phyloP scores from a whole-genome alignment of 1,139 yeast species.

The Candida smagusa region DNA sequence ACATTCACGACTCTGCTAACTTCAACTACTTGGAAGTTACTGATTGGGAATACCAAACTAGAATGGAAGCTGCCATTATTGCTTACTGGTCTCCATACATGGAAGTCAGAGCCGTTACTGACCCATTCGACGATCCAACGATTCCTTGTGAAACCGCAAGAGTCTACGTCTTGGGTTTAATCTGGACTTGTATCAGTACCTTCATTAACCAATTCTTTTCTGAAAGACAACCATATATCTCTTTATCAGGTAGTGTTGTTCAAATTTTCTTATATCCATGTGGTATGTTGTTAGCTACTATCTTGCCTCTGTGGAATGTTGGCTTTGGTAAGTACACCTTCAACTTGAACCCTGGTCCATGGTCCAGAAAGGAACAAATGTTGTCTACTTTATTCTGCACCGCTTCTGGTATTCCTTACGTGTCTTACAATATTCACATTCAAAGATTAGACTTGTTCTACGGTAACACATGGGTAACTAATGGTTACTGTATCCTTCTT shows the following conservation, averaged over 20 bases:
- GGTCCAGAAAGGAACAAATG: conserved; percentile 21
- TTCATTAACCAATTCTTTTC: conserved; percentile 57
- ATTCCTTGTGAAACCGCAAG: conserved; percentile 54
- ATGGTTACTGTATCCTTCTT: conserved; percentile 14
- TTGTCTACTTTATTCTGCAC: conserved; percentile 16
- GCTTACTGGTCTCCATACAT: conserved; percentile 60
- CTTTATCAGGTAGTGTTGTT: conserved; percentile 43
- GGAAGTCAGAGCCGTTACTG: conserved; percentile 59
- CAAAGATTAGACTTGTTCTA: conserved; percentile 13
- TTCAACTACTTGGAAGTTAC: conserved; percentile 4
- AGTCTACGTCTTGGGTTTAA: conserved; percentile 50
- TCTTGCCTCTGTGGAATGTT: conserved; percentile 20
- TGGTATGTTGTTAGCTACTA: conserved; percentile 32
- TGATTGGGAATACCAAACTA: conserved; percentile 16
- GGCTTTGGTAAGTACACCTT: conserved; percentile 14
- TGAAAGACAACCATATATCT: conserved; percentile 52
- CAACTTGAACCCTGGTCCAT: conserved; percentile 21
- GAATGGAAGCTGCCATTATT: conserved; percentile 25
- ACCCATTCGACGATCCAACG: conserved; percentile 48
- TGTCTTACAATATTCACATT: conserved; percentile 14
- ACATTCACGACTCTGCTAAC: neutral
- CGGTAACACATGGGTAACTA: conserved; percentile 13
- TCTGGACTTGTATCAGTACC: conserved; percentile 55
- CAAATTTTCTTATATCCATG: conserved; percentile 59
- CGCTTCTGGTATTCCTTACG: conserved; percentile 10